A percentile compares a stretch with the other conserved stretches of the same genome.
Conservation (phyloP, 2,329 filamentous ascomycete species). For the Leptoxyphium fumago region DNA sequence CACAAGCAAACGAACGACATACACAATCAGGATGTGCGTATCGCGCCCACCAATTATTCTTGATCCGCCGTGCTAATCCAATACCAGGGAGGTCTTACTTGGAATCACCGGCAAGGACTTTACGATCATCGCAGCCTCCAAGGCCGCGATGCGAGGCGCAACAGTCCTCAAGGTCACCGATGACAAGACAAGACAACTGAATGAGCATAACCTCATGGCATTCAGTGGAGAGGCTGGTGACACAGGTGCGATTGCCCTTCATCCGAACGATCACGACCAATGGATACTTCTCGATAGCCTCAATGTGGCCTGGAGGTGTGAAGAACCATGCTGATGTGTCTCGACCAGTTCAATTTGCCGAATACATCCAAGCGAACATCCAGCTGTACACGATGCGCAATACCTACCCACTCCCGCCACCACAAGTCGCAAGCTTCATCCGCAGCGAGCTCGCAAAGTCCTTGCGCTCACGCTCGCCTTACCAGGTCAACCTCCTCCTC, state of each 20-base stretch:
- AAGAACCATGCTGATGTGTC: too few species aligned
- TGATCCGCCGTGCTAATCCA: not conserved
- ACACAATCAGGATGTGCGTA: too few species aligned
- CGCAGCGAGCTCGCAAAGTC: conserved; percentile 84
- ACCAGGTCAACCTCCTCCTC: conserved; percentile 91
- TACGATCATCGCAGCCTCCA: conserved; percentile 91
- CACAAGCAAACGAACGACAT: too few species aligned
- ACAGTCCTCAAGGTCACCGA: conserved; percentile 90
- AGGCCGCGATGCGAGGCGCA: conserved; percentile 94
- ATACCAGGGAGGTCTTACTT: conserved; percentile 78
- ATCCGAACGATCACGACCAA: not conserved
- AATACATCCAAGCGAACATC: conserved; percentile 97
- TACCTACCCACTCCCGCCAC: conserved; percentile 77
- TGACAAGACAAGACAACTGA: conserved; percentile 88
- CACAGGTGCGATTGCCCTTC: conserved; percentile 46
- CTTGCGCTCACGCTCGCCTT: conserved; percentile 81
- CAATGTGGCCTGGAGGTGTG: not conserved
- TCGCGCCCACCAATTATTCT: too few species aligned
- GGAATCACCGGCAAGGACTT: conserved; percentile 99
- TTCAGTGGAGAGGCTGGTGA: conserved; percentile 94
- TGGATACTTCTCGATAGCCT: not conserved
- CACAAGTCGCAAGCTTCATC: conserved; percentile 82
- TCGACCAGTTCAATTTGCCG: conserved; percentile 79
- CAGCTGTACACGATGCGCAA: conserved; percentile 99
- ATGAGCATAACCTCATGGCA: conserved; percentile 88